Percentiles rank a stretch among this genome's conserved stretches.
Conservation (phyloP, 2,329 filamentous ascomycete genomes). For the Tolypocladium ovalisporum region DNA sequence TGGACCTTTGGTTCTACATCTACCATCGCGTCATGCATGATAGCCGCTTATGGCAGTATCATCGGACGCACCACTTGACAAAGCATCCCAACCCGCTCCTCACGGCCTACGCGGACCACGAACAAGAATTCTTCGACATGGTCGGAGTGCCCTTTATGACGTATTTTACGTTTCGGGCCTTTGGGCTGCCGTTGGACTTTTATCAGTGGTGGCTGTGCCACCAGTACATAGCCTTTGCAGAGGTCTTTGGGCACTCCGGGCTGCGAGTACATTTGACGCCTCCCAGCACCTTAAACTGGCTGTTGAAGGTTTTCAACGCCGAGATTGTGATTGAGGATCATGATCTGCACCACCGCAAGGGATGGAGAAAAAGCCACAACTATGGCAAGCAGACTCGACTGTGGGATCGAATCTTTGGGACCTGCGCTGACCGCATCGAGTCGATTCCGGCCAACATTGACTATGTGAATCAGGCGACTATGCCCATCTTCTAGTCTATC, state of each 20-base stretch:
- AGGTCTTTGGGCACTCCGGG: slow-evolving; percentile 25
- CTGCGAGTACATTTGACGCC: slow-evolving; percentile 22
- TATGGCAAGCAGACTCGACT: slow-evolving; percentile 27
- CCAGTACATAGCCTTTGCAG: slow-evolving; percentile 27
- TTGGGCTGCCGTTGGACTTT: slow-evolving; percentile 30
- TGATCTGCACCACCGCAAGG: slow-evolving; percentile 25
- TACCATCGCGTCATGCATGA: slow-evolving; percentile 27
- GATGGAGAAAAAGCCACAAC: slow-evolving; percentile 24
- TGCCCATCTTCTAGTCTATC: slow-evolving; percentile 14
- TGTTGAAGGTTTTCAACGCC: slow-evolving; percentile 18
- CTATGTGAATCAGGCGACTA: slow-evolving; percentile 11
- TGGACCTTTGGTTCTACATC: slow-evolving; percentile 34
- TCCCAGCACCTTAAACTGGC: slow-evolving; percentile 18
- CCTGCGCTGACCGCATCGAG: slow-evolving; percentile 25
- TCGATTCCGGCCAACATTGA: slow-evolving; percentile 18
- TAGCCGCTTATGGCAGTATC: slow-evolving; percentile 27
- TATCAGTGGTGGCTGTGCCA: slow-evolving; percentile 35
- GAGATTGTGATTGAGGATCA: slow-evolving; percentile 31
- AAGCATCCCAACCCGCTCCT: slow-evolving; percentile 32
- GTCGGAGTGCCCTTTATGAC: slow-evolving; percentile 26
- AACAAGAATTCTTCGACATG: slow-evolving; percentile 31
- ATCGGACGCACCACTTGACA: slow-evolving; percentile 32
- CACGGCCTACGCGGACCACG: slow-evolving; percentile 27
- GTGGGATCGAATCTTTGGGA: slow-evolving; percentile 25
- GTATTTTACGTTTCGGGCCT: slow-evolving; percentile 18